Percentiles rank a stretch among this genome's conserved stretches.
Evolutionary conservation across 1,284 basidiomycete genomes (phyloP).

Genomic region (Pholiota adiposa): DNA sequence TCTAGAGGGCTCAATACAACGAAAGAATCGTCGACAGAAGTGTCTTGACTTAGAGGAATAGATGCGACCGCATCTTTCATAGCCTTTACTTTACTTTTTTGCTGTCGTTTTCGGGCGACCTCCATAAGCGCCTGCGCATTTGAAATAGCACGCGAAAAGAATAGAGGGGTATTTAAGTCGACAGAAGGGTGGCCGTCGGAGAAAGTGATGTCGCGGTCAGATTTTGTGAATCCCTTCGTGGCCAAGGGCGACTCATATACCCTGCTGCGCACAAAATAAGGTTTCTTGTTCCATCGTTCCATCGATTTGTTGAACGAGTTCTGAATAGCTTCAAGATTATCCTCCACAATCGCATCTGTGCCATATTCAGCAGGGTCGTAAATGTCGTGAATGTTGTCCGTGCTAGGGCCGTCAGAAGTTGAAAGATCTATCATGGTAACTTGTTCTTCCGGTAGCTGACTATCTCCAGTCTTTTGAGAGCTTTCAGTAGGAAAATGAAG

Average conservation of each 20-base stretch:
- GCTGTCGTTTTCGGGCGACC: constrained; percentile 1
- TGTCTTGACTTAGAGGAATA: background rate
- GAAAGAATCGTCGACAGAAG: background rate
- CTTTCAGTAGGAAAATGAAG: background rate
- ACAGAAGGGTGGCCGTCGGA: background rate
- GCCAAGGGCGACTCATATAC: background rate
- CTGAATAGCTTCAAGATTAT: background rate
- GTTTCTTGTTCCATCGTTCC: background rate
- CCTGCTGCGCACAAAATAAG: background rate
- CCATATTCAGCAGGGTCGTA: background rate
- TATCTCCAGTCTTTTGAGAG: background rate
- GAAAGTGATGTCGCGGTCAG: background rate
- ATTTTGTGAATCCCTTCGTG: background rate
- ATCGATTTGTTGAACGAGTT: background rate
- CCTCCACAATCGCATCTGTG: background rate
- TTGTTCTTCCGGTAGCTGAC: background rate
- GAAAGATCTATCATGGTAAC: background rate
- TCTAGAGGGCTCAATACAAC: background rate
- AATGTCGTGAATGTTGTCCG: background rate
- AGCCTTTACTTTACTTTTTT: background rate
- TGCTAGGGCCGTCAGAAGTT: background rate
- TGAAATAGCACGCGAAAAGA: constrained; percentile 1
- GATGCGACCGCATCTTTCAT: background rate
- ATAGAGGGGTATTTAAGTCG: background rate
- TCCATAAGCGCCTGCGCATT: background rate